phyloP scores from a whole-genome alignment of 2,329 filamentous ascomycete genomes.

The Didymella lethalis region DNA sequence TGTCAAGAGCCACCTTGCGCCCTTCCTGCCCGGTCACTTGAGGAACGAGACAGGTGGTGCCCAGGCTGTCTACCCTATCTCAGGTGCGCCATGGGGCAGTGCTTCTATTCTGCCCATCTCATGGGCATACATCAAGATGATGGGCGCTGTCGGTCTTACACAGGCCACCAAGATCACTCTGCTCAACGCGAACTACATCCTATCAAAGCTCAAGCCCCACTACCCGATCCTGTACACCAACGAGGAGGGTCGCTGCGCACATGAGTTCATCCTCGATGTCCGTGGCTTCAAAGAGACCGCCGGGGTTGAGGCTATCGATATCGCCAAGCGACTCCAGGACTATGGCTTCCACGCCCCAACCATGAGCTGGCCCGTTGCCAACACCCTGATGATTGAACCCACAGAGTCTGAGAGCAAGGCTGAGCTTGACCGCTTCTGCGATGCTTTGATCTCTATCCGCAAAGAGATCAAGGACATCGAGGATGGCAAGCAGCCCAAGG shows the following conservation, averaged over 20 bases:
- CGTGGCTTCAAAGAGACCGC: constrained; percentile 83
- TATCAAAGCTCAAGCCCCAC: constrained; percentile 82
- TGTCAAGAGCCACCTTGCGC: constrained; percentile 80
- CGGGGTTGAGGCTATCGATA: constrained; percentile 89
- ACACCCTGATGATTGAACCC: constrained; percentile 97
- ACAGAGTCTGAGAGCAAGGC: constrained; percentile 92
- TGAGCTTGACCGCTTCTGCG: constrained; percentile 92
- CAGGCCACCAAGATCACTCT: constrained; percentile 91
- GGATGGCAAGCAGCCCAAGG: constrained; percentile 73
- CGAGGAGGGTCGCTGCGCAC: constrained; percentile 83
- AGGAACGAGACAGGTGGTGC: constrained; percentile 64
- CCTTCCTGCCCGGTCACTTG: constrained; percentile 78
- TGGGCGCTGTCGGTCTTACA: constrained; percentile 82
- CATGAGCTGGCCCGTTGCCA: constrained; percentile 95
- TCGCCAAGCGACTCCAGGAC: constrained; percentile 95
- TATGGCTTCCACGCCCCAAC: constrained; percentile 98
- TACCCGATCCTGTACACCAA: constrained; percentile 97
- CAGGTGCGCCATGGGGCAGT: constrained; percentile 84
- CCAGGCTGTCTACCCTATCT: constrained; percentile 73
- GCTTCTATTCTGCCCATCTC: constrained; percentile 93
- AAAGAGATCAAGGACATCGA: constrained; percentile 85
- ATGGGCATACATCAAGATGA: constrained; percentile 94
- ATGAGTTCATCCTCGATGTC: constrained; percentile 95
- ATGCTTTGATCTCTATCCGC: constrained; percentile 86
- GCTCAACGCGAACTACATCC: constrained; percentile 97